Base-by-base conservation (phyloP, 177 flowering plant species). In the Vitis hybrid region DNA sequence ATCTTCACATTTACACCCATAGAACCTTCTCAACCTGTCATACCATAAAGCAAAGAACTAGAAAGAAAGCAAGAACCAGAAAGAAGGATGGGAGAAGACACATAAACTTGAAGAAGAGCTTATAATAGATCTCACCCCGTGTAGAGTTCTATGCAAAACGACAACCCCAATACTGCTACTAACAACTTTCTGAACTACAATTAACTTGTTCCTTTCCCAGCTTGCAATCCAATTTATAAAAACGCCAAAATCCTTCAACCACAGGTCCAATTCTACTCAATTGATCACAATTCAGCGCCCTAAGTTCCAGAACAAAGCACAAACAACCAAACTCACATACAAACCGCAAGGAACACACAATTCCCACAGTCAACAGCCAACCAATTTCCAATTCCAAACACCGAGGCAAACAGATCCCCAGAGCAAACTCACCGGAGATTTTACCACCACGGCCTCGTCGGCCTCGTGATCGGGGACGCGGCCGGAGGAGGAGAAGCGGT, bases 401-500 rank as follows among this genome's bases (percentile, higher is more conserved):
- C 24, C 7, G 30, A 54, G 60, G 10, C 10, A 35, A 10, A 4
- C 3, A 46, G 4, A 14, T 51, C 15, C 24, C 6, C 30, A 27
- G 30, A 27, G 30, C 30, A 27, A 70, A 80, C 85, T 76, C 67
- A 87, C 91, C 1, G 87, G 86, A 61, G 92, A 76, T 70, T 80
- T 86, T 52, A 92, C 84, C 1, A 89, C 83, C 21, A 88, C 70
- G 24, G 70, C 86, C 14, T 88, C 90, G 18, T 27, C 4, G 30
- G 73, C 65, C 50, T 80, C 86, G 13, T 79, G 89, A 71, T 78
- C 85, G 15, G 68, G 61, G 52, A 40, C 66, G 1, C 74, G 60
- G 62, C 74, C 30, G 30, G 30, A 27, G 61, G 72, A 35, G 35
- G 70, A 64, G 62, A 91, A 91, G 58, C 84, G 83, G 76, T 90